phyloP scores from a whole-genome alignment of 257 asterid species.

The Lycium barbarum region DNA sequence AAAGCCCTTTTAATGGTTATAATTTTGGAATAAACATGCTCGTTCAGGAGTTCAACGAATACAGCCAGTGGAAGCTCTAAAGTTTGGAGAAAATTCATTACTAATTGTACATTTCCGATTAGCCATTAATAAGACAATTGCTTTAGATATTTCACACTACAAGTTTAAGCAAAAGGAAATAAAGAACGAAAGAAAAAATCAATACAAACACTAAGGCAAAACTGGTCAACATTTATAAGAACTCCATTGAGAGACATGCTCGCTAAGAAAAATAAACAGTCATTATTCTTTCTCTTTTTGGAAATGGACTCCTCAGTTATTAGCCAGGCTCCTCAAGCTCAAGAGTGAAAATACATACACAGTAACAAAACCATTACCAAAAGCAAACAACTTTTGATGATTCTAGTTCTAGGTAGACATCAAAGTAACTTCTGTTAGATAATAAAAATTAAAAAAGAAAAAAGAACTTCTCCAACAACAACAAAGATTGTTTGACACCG shows the following conservation, averaged over 20 bases:
- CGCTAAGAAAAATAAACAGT: background rate
- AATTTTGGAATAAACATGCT: slow-evolving; percentile 7
- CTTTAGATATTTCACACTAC: background rate
- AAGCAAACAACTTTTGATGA: background rate
- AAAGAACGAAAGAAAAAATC: background rate
- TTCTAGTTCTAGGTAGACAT: slow-evolving; percentile 15
- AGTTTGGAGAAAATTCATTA: background rate
- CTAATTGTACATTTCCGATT: background rate
- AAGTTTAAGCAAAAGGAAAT: too few relatives aligned
- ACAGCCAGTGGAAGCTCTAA: slow-evolving; percentile 21
- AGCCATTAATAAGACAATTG: background rate
- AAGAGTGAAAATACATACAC: too few relatives aligned
- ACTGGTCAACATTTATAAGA: background rate
- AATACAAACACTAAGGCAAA: background rate
- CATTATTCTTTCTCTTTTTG: background rate
- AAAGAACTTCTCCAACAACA: background rate
- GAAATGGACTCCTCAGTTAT: background rate
- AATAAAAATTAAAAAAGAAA: background rate
- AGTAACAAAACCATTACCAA: background rate
- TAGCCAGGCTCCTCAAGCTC: background rate
- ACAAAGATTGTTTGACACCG: background rate
- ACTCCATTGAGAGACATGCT: background rate
- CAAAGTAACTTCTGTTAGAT: background rate
- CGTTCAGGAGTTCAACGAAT: background rate
- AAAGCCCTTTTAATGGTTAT: background rate